Evolutionary conservation across 2,329 filamentous ascomycete genomes (phyloP).

Genomic region (Sclerotinia sclerotiorum): DNA sequence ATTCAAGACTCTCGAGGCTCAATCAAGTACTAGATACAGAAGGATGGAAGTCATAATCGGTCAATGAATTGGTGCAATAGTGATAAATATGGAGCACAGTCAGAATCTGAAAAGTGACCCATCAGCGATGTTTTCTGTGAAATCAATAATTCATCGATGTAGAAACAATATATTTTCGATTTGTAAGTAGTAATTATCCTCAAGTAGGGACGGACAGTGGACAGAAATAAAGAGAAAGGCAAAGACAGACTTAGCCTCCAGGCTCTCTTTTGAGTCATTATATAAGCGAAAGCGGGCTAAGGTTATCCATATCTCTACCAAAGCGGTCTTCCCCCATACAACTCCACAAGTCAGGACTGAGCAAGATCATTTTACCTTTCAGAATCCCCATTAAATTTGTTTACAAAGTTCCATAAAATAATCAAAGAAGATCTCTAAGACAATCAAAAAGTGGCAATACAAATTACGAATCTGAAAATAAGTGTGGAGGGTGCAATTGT

Average conservation of each 20-base stretch:
- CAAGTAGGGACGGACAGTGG: neutral
- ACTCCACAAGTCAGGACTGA: constrained; percentile 31
- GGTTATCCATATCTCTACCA: constrained; percentile 32
- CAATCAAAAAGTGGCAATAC: constrained; percentile 13
- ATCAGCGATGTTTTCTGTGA: neutral
- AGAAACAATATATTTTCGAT: neutral
- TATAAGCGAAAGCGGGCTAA: constrained; percentile 32
- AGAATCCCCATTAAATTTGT: constrained; percentile 9
- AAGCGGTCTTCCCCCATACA: constrained; percentile 34
- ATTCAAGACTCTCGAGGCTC: neutral
- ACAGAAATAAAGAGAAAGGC: constrained; percentile 12
- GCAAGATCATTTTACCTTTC: constrained; percentile 15
- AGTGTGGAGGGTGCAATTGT: constrained; percentile 3
- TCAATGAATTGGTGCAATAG: neutral
- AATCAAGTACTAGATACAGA: neutral
- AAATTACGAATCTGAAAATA: constrained; percentile 1
- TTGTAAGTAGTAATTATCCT: neutral
- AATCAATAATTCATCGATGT: neutral
- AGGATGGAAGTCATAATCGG: neutral
- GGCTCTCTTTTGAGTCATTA: neutral
- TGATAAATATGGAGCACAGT: neutral
- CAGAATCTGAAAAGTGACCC: neutral
- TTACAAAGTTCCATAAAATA: constrained; percentile 23
- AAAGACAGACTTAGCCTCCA: neutral
- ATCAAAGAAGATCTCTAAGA: constrained; percentile 11